These are phyloP conservation scores for Kazachstania viticola DNA, from an alignment of 805 yeast species.

Conservation along the genomic window DNA sequence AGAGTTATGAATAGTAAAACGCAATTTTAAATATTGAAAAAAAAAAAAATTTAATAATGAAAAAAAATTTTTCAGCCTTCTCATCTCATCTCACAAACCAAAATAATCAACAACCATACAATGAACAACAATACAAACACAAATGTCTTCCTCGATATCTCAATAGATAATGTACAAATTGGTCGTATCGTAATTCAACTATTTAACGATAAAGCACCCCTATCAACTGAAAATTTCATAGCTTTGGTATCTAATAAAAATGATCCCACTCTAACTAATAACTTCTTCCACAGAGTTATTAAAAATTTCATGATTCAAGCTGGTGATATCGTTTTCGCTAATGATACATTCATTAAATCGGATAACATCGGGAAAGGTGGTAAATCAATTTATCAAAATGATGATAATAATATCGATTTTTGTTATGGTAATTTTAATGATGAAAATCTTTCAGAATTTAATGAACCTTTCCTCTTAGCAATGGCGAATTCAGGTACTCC, in stretches of 20 bases:
- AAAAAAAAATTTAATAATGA: no score
- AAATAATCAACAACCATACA: background rate
- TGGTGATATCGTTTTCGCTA: constrained; percentile 44
- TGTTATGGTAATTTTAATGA: constrained; percentile 37
- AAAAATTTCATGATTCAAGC: constrained; percentile 63
- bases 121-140: no score
- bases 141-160: constrained; percentile 39
- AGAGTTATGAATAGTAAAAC: constrained; percentile 26
- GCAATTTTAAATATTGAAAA: background rate
- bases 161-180: constrained; percentile 29
- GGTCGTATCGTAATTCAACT: constrained; percentile 59
- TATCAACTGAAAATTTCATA: constrained; percentile 40
- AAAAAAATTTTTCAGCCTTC: no score
- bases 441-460: constrained; percentile 39
- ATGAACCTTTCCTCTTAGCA: constrained; percentile 40
- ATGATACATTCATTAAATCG: constrained; percentile 12
- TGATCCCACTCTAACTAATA: constrained; percentile 23
- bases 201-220: constrained; percentile 40
- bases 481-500: constrained; percentile 49
- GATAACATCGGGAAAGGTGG: constrained; percentile 35
- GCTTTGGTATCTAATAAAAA: constrained; percentile 28
- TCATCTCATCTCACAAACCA: background rate
- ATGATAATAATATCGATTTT: constrained; percentile 10
- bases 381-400: constrained; percentile 30
- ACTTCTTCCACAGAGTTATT: constrained; percentile 49